Evolutionary conservation across 768 basidiomycete genomes (phyloP).

Genomic region (Boletus eberwhitei): DNA sequence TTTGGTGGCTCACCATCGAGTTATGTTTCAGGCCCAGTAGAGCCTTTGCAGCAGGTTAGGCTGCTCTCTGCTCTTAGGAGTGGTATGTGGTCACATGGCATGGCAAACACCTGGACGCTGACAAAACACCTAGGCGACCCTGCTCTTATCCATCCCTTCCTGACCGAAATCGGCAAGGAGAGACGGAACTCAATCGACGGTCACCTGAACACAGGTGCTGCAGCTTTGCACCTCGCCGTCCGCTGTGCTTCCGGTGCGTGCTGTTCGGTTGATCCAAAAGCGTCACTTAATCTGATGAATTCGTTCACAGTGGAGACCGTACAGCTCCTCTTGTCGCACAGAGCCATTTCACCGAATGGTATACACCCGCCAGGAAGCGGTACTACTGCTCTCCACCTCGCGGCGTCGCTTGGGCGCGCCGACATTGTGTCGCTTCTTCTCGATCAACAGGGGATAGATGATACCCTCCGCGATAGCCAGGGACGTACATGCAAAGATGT

Average conservation of each 20-base stretch:
- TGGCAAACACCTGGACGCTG: background rate
- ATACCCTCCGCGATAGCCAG: constrained; percentile 63
- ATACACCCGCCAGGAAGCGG: constrained; percentile 71
- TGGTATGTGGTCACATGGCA: constrained; percentile 37
- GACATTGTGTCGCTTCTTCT: constrained; percentile 76
- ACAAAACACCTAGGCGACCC: constrained; percentile 56
- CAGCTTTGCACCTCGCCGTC: constrained; percentile 79
- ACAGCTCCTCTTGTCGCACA: constrained; percentile 62
- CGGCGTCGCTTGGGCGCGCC: constrained; percentile 65
- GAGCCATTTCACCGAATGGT: constrained; percentile 77
- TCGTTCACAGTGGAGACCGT: constrained; percentile 58
- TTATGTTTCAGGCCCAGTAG: constrained; percentile 20
- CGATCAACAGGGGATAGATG: constrained; percentile 77
- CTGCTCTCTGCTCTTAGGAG: constrained; percentile 59
- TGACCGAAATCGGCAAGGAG: constrained; percentile 72
- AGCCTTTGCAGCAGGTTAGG: constrained; percentile 62
- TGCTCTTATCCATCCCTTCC: constrained; percentile 74
- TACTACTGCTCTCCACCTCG: constrained; percentile 68
- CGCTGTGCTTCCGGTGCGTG: constrained; percentile 72
- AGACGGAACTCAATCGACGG: constrained; percentile 46
- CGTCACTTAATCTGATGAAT: constrained; percentile 1
- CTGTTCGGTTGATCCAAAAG: background rate
- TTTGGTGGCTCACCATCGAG: constrained; percentile 4
- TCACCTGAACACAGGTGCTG: constrained; percentile 63
- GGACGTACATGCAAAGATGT: constrained; percentile 72